A percentile compares a stretch with the other conserved stretches of the same genome.
phyloP scores from a whole-genome alignment of 2,329 filamentous ascomycete species.

The Berkeleyomyces rouxiae region DNA sequence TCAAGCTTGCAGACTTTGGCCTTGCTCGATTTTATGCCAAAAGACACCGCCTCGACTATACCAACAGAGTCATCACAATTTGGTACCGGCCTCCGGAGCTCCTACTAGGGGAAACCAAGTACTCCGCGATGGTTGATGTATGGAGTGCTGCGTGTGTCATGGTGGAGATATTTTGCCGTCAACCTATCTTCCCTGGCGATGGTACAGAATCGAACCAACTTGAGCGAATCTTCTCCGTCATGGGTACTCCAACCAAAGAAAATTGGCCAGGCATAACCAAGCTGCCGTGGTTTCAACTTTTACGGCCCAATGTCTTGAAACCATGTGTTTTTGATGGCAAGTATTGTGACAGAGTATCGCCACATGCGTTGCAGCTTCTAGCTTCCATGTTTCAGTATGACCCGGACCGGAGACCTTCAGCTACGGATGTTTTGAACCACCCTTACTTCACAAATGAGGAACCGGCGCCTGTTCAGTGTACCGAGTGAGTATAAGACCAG shows the following conservation, averaged over 20 bases:
- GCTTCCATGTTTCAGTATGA: slow-evolving; percentile 79
- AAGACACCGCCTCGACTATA: slow-evolving; percentile 79
- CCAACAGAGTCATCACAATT: slow-evolving; percentile 95
- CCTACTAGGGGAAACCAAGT: slow-evolving; percentile 78
- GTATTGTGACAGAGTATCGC: slow-evolving; percentile 61
- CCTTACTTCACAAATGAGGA: slow-evolving; percentile 76
- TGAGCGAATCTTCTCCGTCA: slow-evolving; percentile 85
- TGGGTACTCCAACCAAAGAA: slow-evolving; percentile 69
- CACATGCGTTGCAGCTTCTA: slow-evolving; percentile 69
- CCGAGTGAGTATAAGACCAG: slow-evolving; percentile 45
- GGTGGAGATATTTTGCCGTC: slow-evolving; percentile 86
- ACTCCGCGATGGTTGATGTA: slow-evolving; percentile 78
- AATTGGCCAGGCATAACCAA: slow-evolving; percentile 87
- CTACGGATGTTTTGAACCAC: slow-evolving; percentile 70
- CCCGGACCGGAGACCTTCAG: slow-evolving; percentile 65
- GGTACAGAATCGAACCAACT: slow-evolving; percentile 91
- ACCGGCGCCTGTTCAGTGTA: slow-evolving; percentile 57
- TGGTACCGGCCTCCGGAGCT: slow-evolving; percentile 92
- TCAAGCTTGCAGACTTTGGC: slow-evolving; percentile 93
- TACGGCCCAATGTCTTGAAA: slow-evolving; percentile 59
- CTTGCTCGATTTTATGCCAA: slow-evolving; percentile 94
- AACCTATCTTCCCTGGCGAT: slow-evolving; percentile 88
- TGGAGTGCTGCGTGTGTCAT: slow-evolving; percentile 97
- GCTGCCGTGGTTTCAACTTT: slow-evolving; percentile 91
- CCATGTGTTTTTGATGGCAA: slow-evolving; percentile 65